Percentiles rank a stretch among this genome's conserved stretches.
Conservation (phyloP, 345 rosid genomes). For the Brassica cretica region DNA sequence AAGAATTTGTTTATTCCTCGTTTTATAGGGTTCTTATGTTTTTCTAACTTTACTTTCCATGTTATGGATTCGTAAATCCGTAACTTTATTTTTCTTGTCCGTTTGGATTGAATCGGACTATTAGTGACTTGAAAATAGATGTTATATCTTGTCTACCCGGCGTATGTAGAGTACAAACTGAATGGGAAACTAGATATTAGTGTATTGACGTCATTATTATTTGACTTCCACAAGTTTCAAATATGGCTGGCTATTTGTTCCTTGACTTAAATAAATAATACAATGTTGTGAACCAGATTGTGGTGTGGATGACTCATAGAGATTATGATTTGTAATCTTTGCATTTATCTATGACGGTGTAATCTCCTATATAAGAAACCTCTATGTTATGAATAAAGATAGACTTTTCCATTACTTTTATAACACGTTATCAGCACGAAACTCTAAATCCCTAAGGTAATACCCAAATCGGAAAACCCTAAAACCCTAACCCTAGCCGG, state of each 20-base stretch:
- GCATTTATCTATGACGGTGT: too few species aligned
- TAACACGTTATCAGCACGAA: too few species aligned
- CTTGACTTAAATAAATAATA: neutral
- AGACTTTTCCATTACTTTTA: too few species aligned
- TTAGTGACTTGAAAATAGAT: neutral
- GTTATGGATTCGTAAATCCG: neutral
- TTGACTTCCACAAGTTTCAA: constrained; percentile 30
- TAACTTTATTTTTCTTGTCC: neutral
- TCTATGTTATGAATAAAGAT: too few species aligned
- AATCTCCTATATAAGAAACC: too few species aligned
- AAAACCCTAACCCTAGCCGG: too few species aligned
- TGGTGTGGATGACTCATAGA: too few species aligned
- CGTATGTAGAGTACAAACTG: neutral
- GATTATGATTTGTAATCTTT: too few species aligned
- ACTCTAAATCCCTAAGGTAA: too few species aligned
- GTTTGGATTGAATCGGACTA: neutral
- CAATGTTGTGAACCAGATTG: too few species aligned
- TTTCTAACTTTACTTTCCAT: neutral
- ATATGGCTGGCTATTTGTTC: constrained; percentile 27
- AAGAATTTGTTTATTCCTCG: neutral
- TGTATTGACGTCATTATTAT: constrained; percentile 23
- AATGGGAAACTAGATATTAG: neutral
- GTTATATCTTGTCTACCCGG: neutral
- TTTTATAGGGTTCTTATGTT: neutral
- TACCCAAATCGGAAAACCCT: too few species aligned